Percentiles rank a stretch among this genome's conserved stretches.
phyloP scores from a whole-genome alignment of 1,284 basidiomycete genomes.

The Trichosporon sp. region DNA sequence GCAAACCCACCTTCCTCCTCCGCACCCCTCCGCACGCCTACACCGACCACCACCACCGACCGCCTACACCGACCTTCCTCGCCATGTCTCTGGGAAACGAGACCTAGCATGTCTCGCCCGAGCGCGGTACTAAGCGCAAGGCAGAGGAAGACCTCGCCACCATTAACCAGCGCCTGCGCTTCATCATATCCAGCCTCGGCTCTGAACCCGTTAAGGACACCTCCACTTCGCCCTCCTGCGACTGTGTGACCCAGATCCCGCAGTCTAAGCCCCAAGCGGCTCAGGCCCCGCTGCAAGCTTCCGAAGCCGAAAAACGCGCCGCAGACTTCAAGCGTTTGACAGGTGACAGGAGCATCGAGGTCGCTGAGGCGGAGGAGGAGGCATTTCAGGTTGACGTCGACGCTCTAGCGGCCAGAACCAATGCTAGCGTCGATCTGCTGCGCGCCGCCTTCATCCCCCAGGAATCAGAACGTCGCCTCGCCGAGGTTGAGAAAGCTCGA shows the following conservation, averaged over 20 bases:
- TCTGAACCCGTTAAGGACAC: background rate
- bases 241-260: background rate
- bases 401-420: no score
- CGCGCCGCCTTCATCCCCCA: no score
- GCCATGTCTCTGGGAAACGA: background rate
- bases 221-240: background rate
- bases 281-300: background rate
- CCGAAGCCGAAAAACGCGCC: background rate
- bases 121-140: background rate
- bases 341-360: no score
- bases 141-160: background rate
- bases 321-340: background rate
- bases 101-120: slow-evolving; percentile 1
- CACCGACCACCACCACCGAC: background rate
- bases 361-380: no score
- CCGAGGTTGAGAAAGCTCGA: background rate
- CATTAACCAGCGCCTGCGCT: background rate
- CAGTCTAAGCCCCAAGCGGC: background rate
- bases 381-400: no score
- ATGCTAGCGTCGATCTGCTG: no score
- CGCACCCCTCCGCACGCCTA: no score
- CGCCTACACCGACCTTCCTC: background rate
- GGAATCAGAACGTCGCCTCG: background rate
- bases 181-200: background rate
- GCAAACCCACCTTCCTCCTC: no score